phyloP scores from a whole-genome alignment of 768 basidiomycete species.

The Hemileccinum rubropunctum region DNA sequence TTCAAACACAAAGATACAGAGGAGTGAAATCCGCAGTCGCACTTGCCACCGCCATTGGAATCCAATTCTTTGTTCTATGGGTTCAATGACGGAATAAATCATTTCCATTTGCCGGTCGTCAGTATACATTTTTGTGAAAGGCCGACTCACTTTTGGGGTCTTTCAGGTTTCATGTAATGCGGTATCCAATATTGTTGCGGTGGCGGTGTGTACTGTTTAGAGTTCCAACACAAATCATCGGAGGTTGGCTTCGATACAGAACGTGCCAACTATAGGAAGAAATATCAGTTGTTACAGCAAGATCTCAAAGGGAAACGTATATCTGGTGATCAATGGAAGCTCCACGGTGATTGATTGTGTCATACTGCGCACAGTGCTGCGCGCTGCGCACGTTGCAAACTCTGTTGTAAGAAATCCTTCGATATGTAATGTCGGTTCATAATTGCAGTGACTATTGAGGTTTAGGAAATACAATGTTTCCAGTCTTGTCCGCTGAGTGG shows the following conservation, averaged over 20 bases:
- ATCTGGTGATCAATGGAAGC: not conserved
- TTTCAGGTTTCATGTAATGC: too few species aligned
- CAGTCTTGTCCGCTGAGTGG: too few species aligned
- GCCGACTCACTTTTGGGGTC: not conserved
- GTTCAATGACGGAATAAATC: too few species aligned
- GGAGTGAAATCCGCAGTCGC: constrained; percentile 8
- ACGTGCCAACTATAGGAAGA: not conserved
- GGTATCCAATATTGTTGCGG: too few species aligned
- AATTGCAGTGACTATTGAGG: not conserved
- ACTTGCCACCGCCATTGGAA: not conserved
- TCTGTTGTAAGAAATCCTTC: too few species aligned
- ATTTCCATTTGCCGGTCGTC: too few species aligned
- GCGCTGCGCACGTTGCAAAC: constrained; percentile 2
- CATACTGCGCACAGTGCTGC: constrained; percentile 7
- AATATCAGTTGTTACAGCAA: not conserved
- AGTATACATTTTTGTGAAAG: not conserved
- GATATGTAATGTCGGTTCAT: not conserved
- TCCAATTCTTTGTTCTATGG: too few species aligned
- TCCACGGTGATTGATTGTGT: not conserved
- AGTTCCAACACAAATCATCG: not conserved
- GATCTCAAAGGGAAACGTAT: not conserved
- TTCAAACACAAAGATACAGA: not conserved
- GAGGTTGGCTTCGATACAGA: not conserved
- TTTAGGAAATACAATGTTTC: not conserved
- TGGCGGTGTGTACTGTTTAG: too few species aligned